A percentile compares a stretch with the other conserved stretches of the same genome.
Conservation (phyloP, 306 rosid species). For the Adenanthera pavonina region DNA sequence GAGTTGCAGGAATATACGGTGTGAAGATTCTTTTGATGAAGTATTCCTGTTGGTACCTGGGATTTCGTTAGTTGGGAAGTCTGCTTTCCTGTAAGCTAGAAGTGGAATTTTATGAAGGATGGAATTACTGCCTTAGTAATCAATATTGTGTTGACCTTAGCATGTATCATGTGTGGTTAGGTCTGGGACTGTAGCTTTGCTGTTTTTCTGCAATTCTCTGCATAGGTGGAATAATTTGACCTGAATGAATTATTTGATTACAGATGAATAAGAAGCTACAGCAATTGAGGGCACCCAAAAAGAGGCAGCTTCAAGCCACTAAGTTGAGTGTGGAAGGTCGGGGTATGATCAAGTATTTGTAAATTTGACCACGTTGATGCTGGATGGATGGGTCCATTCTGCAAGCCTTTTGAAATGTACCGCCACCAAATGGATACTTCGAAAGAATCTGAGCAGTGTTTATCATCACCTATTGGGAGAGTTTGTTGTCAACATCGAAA, state of each 20-base stretch:
- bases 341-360: conserved; percentile 89
- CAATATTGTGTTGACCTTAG: neutral
- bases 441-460: conserved; percentile 15
- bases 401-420: conserved; percentile 11
- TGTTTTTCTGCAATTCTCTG: neutral
- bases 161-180: neutral
- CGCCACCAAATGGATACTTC: too few species aligned
- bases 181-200: neutral
- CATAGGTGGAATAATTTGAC: neutral
- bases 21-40: neutral
- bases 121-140: too few species aligned
- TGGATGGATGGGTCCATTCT: conserved; percentile 15
- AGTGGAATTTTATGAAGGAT: too few species aligned
- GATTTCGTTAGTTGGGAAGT: neutral
- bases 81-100: neutral
- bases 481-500: neutral
- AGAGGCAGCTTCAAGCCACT: conserved; percentile 96
- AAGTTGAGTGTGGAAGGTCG: conserved; percentile 97
- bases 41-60: neutral
- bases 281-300: conserved; percentile 94
- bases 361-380: neutral
- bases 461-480: neutral
- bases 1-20: neutral
- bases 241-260: conserved; percentile 17
- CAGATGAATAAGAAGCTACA: conserved; percentile 98